phyloP scores from a whole-genome alignment of 306 rosid genomes.

The Psophocarpus tetragonolobus region DNA sequence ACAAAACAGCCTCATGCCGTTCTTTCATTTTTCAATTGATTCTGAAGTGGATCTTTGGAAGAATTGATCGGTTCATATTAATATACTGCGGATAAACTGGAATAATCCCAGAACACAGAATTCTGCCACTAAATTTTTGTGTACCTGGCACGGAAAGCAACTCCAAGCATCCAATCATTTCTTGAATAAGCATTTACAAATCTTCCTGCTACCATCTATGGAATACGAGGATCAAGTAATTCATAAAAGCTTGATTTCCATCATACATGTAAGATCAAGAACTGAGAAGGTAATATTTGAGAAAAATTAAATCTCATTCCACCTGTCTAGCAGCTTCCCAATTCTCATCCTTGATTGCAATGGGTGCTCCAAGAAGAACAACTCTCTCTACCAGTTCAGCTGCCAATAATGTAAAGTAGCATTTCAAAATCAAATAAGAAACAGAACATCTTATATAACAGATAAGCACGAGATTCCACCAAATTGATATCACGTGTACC shows the following conservation, averaged over 20 bases:
- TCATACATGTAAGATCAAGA: background rate
- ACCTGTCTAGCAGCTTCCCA: constrained; percentile 74
- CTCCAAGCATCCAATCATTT: constrained; percentile 72
- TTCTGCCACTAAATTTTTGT: constrained; percentile 20
- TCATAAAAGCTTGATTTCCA: background rate
- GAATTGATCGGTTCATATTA: constrained; percentile 7
- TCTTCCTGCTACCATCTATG: constrained; percentile 74
- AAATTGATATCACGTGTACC: background rate
- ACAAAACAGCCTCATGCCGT: background rate
- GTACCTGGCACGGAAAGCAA: constrained; percentile 69
- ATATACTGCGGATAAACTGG: constrained; percentile 7
- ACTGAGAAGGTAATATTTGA: background rate
- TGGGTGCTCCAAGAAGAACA: constrained; percentile 80
- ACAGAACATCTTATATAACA: background rate
- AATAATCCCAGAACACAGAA: background rate
- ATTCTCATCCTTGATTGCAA: constrained; percentile 62
- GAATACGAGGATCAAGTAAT: constrained; percentile 24
- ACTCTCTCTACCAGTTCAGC: constrained; percentile 73
- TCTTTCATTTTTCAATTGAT: background rate
- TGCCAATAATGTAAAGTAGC: constrained; percentile 37
- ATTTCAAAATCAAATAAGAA: constrained; percentile 24
- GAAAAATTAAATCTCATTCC: background rate
- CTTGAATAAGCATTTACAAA: constrained; percentile 68
- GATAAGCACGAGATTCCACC: background rate
- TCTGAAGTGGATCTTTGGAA: background rate